Conservation (phyloP, 306 rosid genomes). For the Morella rubra region DNA sequence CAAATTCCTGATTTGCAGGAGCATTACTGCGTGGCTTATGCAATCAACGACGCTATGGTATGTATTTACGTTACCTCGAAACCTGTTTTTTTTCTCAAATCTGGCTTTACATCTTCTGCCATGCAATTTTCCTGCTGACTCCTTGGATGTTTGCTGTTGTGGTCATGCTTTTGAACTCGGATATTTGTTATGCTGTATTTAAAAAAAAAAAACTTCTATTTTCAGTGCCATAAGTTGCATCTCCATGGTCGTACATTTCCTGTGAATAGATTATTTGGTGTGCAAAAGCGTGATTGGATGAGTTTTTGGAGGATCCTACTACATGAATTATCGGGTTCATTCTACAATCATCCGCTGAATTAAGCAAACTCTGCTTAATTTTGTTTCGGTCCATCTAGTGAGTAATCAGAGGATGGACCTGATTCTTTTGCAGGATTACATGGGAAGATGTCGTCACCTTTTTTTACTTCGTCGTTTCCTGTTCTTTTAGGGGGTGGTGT, state of each 20-base stretch:
- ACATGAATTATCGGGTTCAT: not conserved
- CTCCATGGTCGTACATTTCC: not conserved
- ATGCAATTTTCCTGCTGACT: constrained; percentile 2
- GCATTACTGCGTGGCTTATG: constrained; percentile 95
- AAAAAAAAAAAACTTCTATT: no score
- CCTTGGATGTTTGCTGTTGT: not conserved
- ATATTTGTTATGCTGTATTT: not conserved
- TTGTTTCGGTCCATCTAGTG: not conserved
- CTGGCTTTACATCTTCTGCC: constrained; percentile 17
- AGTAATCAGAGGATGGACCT: not conserved
- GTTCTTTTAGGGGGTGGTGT: not conserved
- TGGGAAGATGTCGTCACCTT: not conserved
- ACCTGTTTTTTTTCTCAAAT: not conserved
- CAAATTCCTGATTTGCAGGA: constrained; percentile 65
- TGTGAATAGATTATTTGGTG: not conserved
- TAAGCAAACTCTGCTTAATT: not conserved
- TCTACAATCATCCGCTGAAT: not conserved
- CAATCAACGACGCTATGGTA: constrained; percentile 89
- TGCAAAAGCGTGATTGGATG: not conserved
- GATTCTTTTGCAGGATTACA: not conserved
- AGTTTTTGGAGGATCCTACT: not conserved
- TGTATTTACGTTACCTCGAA: constrained; percentile 15
- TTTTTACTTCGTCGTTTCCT: not conserved
- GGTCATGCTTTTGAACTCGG: not conserved
- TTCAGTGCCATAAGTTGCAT: not conserved